A percentile compares a stretch with the other conserved stretches of the same genome.
phyloP scores from a whole-genome alignment of 805 yeast species.

The Zygoascus tannicola region DNA sequence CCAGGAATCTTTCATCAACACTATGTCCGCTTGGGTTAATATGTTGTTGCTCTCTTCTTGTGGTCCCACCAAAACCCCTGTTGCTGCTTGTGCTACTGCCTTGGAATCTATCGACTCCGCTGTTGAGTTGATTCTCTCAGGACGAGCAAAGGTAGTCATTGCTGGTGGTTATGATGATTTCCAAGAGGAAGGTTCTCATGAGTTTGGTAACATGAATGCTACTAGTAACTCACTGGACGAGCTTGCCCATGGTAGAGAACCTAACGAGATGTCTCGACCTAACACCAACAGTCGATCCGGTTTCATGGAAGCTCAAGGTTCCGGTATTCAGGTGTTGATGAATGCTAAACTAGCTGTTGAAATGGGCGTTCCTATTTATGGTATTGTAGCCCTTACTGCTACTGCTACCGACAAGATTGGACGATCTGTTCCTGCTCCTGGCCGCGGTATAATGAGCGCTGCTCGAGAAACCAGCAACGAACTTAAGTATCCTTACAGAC shows the following conservation, averaged over 20 bases:
- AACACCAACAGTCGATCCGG: slow-evolving; percentile 93
- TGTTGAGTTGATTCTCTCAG: slow-evolving; percentile 83
- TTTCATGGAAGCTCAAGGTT: slow-evolving; percentile 99
- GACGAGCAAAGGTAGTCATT: slow-evolving; percentile 90
- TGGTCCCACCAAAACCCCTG: slow-evolving; percentile 99
- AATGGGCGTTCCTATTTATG: slow-evolving; percentile 99
- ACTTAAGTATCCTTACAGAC: slow-evolving; percentile 67
- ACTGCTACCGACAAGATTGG: slow-evolving; percentile 99
- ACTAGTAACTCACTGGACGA: slow-evolving; percentile 86
- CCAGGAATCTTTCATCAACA: slow-evolving; percentile 97
- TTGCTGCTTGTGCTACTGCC: slow-evolving; percentile 99
- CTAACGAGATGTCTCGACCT: slow-evolving; percentile 98
- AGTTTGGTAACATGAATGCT: slow-evolving; percentile 98
- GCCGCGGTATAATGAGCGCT: slow-evolving; percentile 97
- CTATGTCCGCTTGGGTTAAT: slow-evolving; percentile 99
- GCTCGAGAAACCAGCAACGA: slow-evolving; percentile 88
- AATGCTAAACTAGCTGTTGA: slow-evolving; percentile 84
- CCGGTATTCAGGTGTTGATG: slow-evolving; percentile 97
- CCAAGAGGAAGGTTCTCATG: slow-evolving; percentile 98
- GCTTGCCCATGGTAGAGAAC: slow-evolving; percentile 92
- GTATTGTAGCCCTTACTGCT: slow-evolving; percentile 86
- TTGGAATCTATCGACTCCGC: slow-evolving; percentile 96
- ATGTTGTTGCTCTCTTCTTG: slow-evolving; percentile 94
- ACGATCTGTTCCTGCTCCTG: slow-evolving; percentile 99
- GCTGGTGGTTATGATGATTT: slow-evolving; percentile 99